These are phyloP conservation scores for Oryza rufipogon DNA, from an alignment of 176 grass and related monocot species.

Conservation along the genomic window DNA sequence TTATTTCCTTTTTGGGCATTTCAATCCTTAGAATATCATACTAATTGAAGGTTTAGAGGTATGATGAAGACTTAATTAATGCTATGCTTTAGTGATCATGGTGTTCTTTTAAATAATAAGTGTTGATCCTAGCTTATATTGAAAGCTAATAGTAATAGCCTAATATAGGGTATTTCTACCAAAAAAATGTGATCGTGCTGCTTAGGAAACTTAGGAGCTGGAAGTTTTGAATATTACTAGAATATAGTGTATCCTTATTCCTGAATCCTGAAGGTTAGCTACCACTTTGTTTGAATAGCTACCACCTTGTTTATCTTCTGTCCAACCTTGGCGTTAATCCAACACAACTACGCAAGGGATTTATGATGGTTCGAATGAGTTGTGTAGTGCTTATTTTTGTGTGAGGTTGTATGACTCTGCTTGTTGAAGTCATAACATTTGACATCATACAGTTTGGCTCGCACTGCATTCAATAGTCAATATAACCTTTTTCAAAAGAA, in stretches of 20 bases:
- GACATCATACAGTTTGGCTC: not conserved
- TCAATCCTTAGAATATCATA: too few relatives aligned
- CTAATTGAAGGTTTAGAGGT: too few relatives aligned
- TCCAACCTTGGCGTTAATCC: not conserved
- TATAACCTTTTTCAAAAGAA: not conserved
- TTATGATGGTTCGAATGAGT: not conserved
- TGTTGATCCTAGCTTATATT: not conserved
- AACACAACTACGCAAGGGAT: not conserved
- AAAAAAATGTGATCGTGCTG: not conserved
- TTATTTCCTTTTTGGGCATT: not conserved
- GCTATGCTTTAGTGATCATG: not conserved
- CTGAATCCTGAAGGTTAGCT: not conserved
- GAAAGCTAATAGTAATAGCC: too few relatives aligned
- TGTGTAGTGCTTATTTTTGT: not conserved
- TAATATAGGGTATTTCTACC: too few relatives aligned
- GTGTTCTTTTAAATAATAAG: not conserved
- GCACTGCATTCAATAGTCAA: not conserved
- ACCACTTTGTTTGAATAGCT: not conserved
- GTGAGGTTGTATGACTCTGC: not conserved
- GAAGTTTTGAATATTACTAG: not conserved
- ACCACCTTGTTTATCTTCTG: not conserved
- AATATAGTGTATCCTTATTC: not conserved
- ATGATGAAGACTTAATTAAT: not conserved
- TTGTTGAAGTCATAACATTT: not conserved
- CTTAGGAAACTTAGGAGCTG: not conserved